Conservation (phyloP, 2,329 filamentous ascomycete species). For the Fusarium beomiforme region DNA sequence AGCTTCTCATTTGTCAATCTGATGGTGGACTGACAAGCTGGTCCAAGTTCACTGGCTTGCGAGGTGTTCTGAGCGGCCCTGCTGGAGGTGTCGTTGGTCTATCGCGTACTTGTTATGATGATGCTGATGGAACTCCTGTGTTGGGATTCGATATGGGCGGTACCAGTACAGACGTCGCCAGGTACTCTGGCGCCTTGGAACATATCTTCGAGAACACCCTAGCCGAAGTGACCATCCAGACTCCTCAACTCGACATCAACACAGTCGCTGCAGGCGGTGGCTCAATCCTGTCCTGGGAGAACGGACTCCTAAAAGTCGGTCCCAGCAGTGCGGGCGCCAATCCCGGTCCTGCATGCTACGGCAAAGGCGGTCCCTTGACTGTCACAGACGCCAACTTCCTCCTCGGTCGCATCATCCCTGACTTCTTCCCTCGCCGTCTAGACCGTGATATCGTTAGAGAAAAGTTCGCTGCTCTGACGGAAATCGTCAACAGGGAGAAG, state of each 20-base stretch:
- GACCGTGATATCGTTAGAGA: slow-evolving; percentile 52
- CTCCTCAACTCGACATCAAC: slow-evolving; percentile 78
- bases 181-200: slow-evolving; percentile 75
- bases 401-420: slow-evolving; percentile 68
- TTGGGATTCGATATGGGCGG: slow-evolving; percentile 57
- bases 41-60: slow-evolving; percentile 42
- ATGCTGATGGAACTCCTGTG: slow-evolving; percentile 36
- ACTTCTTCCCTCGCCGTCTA: slow-evolving; percentile 66
- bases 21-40: slow-evolving; percentile 44
- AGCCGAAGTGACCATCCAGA: slow-evolving; percentile 75
- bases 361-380: slow-evolving; percentile 75
- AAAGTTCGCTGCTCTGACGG: slow-evolving; percentile 55
- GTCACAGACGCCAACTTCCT: slow-evolving; percentile 79
- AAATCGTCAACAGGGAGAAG: slow-evolving; percentile 38
- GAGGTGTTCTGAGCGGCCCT: slow-evolving; percentile 42
- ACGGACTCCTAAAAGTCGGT: slow-evolving; percentile 76
- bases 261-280: slow-evolving; percentile 68
- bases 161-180: slow-evolving; percentile 76
- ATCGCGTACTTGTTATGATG: slow-evolving; percentile 41
- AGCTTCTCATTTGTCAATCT: slow-evolving; percentile 45
- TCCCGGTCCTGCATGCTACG: slow-evolving; percentile 77
- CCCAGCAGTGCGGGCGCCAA: slow-evolving; percentile 78
- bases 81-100: slow-evolving; percentile 44
- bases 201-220: slow-evolving; percentile 79
- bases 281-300: slow-evolving; percentile 70